Evolutionary conservation across 768 basidiomycete species (phyloP), one percentile per base, ranked within the genome.

Genomic region (Strobilomyces dryophilus): DNA sequence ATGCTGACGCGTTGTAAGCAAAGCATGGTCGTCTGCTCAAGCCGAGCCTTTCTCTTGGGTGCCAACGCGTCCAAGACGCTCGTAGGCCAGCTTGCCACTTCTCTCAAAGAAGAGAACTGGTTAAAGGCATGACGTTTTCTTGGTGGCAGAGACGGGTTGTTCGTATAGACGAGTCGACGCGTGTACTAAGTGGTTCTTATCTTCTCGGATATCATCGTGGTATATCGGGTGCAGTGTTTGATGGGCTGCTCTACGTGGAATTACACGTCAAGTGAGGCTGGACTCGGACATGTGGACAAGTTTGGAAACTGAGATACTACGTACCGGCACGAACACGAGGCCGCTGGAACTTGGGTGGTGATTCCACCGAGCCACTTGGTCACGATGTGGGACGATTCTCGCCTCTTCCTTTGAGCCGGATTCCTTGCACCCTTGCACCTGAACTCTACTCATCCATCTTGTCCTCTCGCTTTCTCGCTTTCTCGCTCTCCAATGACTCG

Each of bases 1-100:
- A 89, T 92, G 89, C 76, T 92, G 31, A 87, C 85, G 32, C 79
- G 89, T 18, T 90, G 84, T 73, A 85, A 84, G 65, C 65, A 68
- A 45, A 82, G 81, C 32, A 92, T 92, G 87, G 81, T 83, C 59
- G 82, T 93, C 62, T 73, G 85, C 47, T 76, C 84, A 8, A 85
- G 69, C 54, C 72, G 72, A 6, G 21, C 49, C 11, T 71, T 65
- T 42, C 58, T 71, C 14, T 51, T 21, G n/a, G n/a, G n/a, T n/a
- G 58, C 49, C 2, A 12, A 20, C 12, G 67, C 58, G 4, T 57
- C 58, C 15, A 0, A 15, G 27, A 69, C 67, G 11, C 54, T 69
- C 3, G 54, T 69, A 10, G 67, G 67, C 27, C 55, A 58, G 51
- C 44, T 67, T 24, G 69, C 63, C 24, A 35, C 45, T 14, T 45